These are phyloP conservation scores for Nigrospora osmanthi DNA, from an alignment of 2,329 filamentous ascomycete species.

Conservation along the genomic window DNA sequence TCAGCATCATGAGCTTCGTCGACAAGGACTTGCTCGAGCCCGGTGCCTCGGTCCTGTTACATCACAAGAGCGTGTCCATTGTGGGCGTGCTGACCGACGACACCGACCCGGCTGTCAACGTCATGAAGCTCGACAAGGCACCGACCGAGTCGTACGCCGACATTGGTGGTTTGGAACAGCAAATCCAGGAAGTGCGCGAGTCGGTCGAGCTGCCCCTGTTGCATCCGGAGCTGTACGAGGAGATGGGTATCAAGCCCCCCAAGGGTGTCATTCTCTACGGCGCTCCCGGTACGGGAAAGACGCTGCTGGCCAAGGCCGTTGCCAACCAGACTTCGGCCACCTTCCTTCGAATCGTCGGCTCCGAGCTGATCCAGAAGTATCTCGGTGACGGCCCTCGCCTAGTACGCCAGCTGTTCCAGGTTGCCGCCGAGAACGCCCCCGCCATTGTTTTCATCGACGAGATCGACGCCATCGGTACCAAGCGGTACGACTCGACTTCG, in stretches of 20 bases:
- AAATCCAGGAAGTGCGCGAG: slow-evolving; percentile 97
- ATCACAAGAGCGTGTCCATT: slow-evolving; percentile 97
- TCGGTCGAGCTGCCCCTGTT: slow-evolving; percentile 91
- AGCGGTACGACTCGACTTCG: slow-evolving; percentile 95
- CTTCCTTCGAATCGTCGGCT: slow-evolving; percentile 94
- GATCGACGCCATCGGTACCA: slow-evolving; percentile 97
- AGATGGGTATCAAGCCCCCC: slow-evolving; percentile 99
- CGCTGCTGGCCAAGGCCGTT: slow-evolving; percentile 89
- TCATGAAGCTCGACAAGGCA: slow-evolving; percentile 99
- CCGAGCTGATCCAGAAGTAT: slow-evolving; percentile 97
- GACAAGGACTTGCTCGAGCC: slow-evolving; percentile 98
- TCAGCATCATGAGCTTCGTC: slow-evolving; percentile 99
- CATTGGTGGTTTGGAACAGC: slow-evolving; percentile 89
- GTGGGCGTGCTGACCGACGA: slow-evolving; percentile 97
- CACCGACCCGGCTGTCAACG: slow-evolving; percentile 87
- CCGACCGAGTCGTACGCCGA: slow-evolving; percentile 97
- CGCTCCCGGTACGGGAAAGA: slow-evolving; percentile 95
- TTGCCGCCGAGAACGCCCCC: slow-evolving; percentile 88
- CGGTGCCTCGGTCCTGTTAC: slow-evolving; percentile 86
- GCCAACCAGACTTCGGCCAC: slow-evolving; percentile 99
- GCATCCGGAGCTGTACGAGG: slow-evolving; percentile 95
- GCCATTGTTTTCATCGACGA: slow-evolving; percentile 99
- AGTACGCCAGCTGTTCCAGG: slow-evolving; percentile 91
- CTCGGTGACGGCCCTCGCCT: slow-evolving; percentile 91
- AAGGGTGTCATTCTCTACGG: slow-evolving; percentile 99